These are phyloP conservation scores for Thielaviopsis euricoi DNA, from an alignment of 2,329 filamentous ascomycete genomes.

Conservation along the genomic window DNA sequence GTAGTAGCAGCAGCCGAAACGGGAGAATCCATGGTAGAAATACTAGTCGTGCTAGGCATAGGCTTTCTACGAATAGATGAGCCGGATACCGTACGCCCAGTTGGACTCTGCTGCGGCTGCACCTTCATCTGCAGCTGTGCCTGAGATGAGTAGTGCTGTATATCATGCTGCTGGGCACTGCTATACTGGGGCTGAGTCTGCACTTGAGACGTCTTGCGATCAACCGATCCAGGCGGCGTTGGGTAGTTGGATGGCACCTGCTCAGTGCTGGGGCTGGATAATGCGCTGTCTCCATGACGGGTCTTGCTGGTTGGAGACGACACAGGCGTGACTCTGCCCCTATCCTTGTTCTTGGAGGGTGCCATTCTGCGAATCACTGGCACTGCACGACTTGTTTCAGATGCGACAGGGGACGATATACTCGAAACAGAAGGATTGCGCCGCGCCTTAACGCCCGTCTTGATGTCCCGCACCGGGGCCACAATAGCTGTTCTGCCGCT, in stretches of 20 bases:
- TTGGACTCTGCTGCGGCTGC: constrained; percentile 11
- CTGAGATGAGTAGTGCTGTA: not conserved
- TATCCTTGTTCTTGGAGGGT: not conserved
- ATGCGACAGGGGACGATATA: constrained; percentile 2
- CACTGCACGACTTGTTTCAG: constrained; percentile 3
- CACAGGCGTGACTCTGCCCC: not conserved
- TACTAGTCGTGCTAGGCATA: constrained; percentile 18
- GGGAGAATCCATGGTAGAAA: constrained; percentile 12
- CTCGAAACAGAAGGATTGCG: constrained; percentile 8
- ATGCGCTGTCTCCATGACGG: not conserved
- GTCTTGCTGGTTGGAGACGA: constrained; percentile 2
- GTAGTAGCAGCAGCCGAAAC: not conserved
- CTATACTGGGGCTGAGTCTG: constrained; percentile 15
- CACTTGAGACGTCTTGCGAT: constrained; percentile 3
- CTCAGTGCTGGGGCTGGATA: not conserved
- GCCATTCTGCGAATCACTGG: constrained; percentile 10
- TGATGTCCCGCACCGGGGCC: constrained; percentile 42
- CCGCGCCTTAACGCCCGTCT: constrained; percentile 4
- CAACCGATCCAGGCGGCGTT: constrained; percentile 9
- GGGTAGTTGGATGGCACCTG: constrained; percentile 1
- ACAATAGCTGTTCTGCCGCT: constrained; percentile 52
- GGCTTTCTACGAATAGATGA: constrained; percentile 32
- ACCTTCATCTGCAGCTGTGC: constrained; percentile 11
- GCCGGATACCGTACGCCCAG: not conserved
- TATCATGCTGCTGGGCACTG: not conserved